Percentiles rank a stretch among this genome's conserved stretches.
phyloP scores from a whole-genome alignment of 2,329 filamentous ascomycete genomes.

The Dactylonectria macrodidyma region DNA sequence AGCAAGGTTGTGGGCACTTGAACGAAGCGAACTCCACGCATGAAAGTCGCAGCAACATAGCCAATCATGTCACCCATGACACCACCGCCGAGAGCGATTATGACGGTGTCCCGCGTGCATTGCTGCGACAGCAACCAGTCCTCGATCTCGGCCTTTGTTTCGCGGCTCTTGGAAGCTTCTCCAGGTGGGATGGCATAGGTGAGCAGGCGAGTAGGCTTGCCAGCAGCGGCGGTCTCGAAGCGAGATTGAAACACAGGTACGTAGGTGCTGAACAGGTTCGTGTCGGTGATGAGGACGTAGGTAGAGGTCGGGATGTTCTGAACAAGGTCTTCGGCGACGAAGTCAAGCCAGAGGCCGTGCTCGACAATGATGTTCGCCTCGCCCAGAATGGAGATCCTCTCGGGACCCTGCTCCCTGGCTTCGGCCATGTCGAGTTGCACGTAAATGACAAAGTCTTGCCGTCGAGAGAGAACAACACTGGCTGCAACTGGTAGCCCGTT shows the following conservation, averaged over 20 bases:
- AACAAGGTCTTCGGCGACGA: slow-evolving; percentile 86
- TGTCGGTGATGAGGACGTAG: slow-evolving; percentile 97
- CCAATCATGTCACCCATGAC: slow-evolving; percentile 99
- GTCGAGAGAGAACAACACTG: slow-evolving; percentile 10
- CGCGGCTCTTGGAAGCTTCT: slow-evolving; percentile 92
- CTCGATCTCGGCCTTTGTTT: slow-evolving; percentile 95
- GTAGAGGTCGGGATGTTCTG: slow-evolving; percentile 85
- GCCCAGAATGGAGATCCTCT: slow-evolving; percentile 84
- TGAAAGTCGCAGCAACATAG: slow-evolving; percentile 97
- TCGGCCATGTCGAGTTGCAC: slow-evolving; percentile 44
- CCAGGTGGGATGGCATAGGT: slow-evolving; percentile 91
- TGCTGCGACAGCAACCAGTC: slow-evolving; percentile 95
- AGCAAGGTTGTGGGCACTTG: slow-evolving; percentile 96
- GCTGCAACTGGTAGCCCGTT: slow-evolving; percentile 10
- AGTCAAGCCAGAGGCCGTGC: slow-evolving; percentile 89
- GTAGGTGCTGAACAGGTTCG: slow-evolving; percentile 87
- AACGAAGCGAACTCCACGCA: slow-evolving; percentile 96
- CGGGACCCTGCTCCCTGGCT: slow-evolving; percentile 57
- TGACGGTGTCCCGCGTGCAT: slow-evolving; percentile 95
- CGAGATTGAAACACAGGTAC: slow-evolving; percentile 78
- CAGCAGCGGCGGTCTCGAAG: slow-evolving; percentile 51
- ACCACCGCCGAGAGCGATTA: slow-evolving; percentile 94
- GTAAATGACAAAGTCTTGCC: slow-evolving; percentile 23
- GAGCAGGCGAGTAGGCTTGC: slow-evolving; percentile 75
- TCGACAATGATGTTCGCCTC: slow-evolving; percentile 93